These are phyloP conservation scores for Nitzschia sp. DNA, from an alignment of 108 stramenopile genomes.

Conservation along the genomic window DNA sequence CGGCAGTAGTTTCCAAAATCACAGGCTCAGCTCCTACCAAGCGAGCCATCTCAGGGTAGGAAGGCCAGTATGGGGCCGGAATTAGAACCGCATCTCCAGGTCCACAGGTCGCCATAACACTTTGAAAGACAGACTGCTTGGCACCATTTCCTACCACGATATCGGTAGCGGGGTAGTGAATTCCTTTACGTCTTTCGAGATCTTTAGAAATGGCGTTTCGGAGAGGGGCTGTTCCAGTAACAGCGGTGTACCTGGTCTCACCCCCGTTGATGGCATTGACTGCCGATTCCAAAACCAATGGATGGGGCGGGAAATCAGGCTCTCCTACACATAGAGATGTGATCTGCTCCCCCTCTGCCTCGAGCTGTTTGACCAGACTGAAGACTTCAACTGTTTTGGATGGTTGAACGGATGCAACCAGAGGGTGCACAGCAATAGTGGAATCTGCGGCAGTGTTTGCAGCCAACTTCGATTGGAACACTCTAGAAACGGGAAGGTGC, in stretches of 20 bases:
- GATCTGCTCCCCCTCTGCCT: slow-evolving; percentile 73
- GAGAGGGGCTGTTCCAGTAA: slow-evolving; percentile 82
- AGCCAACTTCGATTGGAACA: too few species aligned
- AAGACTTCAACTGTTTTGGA: slow-evolving; percentile 86
- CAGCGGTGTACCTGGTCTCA: slow-evolving; percentile 91
- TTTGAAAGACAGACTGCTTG: slow-evolving; percentile 93
- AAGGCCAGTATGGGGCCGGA: slow-evolving; percentile 96
- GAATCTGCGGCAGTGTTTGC: background rate
- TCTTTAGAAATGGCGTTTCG: slow-evolving; percentile 88
- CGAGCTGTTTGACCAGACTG: slow-evolving; percentile 79
- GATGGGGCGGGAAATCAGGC: slow-evolving; percentile 92
- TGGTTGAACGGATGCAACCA: slow-evolving; percentile 64
- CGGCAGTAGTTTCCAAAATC: slow-evolving; percentile 79
- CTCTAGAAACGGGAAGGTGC: too few species aligned
- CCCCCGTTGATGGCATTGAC: slow-evolving; percentile 60
- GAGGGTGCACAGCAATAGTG: slow-evolving; percentile 45
- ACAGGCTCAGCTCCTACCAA: slow-evolving; percentile 85
- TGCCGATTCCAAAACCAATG: slow-evolving; percentile 83
- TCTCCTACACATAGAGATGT: slow-evolving; percentile 97
- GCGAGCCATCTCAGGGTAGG: slow-evolving; percentile 94
- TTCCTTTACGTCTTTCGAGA: slow-evolving; percentile 75
- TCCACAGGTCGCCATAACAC: slow-evolving; percentile 81
- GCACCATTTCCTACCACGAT: slow-evolving; percentile 96
- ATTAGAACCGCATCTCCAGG: slow-evolving; percentile 89
- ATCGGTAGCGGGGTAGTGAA: slow-evolving; percentile 80